These are phyloP conservation scores for Solanum ossicruentum DNA, from an alignment of 257 asterid genomes.

Conservation along the genomic window DNA sequence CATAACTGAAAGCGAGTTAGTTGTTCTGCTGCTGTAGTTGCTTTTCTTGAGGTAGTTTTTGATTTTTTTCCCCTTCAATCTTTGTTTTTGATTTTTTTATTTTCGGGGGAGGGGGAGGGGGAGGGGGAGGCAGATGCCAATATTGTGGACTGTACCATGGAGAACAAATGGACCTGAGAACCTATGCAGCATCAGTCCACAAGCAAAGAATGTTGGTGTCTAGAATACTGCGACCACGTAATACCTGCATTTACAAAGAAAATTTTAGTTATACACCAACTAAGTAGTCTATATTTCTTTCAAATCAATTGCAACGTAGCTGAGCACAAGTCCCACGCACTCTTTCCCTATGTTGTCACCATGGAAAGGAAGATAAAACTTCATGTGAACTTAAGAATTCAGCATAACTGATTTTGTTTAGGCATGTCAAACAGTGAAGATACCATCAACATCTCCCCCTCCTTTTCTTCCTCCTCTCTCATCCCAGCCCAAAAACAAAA, in stretches of 20 bases:
- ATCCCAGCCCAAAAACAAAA: background rate
- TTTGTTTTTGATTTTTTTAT: too few species aligned
- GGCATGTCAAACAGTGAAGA: background rate
- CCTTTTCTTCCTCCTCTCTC: background rate
- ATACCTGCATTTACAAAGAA: background rate
- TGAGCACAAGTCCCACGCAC: background rate
- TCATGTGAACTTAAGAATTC: background rate
- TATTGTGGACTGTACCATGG: background rate
- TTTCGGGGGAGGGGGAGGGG: background rate
- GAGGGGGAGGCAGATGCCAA: background rate
- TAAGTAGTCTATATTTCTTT: background rate
- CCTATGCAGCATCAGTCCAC: background rate
- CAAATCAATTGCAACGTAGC: background rate
- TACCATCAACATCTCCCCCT: background rate
- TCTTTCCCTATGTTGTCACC: background rate
- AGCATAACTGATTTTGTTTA: background rate
- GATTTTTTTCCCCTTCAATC: too few species aligned
- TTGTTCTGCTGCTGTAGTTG: background rate
- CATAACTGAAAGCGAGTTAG: background rate
- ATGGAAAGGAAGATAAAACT: background rate
- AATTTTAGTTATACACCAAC: background rate
- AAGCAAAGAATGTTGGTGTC: background rate
- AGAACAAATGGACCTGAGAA: background rate
- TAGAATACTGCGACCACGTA: background rate
- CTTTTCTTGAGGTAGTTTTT: background rate